phyloP scores from a whole-genome alignment of 768 basidiomycete species.

The Lactarius hengduanensis region DNA sequence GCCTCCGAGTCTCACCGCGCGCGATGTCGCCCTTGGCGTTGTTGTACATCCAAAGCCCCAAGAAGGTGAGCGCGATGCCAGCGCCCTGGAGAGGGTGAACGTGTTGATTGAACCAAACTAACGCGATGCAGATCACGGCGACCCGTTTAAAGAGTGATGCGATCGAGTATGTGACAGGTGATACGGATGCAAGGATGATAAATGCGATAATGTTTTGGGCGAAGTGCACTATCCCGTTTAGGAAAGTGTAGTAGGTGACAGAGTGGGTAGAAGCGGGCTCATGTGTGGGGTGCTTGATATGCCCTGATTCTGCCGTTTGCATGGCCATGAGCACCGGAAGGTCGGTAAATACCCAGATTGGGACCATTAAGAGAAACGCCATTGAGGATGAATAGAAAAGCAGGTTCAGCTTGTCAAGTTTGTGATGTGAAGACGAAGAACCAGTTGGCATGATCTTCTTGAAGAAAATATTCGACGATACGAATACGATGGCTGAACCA shows the following conservation, averaged over 20 bases:
- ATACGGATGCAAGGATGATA: conserved; percentile 91
- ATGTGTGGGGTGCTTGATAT: conserved; percentile 46
- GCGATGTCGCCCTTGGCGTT: conserved; percentile 90
- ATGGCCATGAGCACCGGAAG: conserved; percentile 62
- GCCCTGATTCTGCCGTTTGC: conserved; percentile 37
- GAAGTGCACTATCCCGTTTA: conserved; percentile 96
- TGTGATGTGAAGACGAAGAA: conserved; percentile 51
- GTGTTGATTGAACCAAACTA: conserved; percentile 91
- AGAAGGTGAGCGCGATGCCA: conserved; percentile 89
- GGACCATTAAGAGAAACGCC: conserved; percentile 95
- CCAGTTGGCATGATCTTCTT: conserved; percentile 91
- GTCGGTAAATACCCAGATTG: conserved; percentile 91
- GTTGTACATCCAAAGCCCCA: conserved; percentile 95
- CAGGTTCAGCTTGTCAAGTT: conserved; percentile 96
- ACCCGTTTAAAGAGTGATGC: conserved; percentile 98
- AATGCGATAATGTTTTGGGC: conserved; percentile 98
- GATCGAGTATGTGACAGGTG: conserved; percentile 98
- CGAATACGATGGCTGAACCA: conserved; percentile 95
- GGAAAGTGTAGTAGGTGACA: conserved; percentile 78
- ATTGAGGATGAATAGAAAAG: conserved; percentile 91
- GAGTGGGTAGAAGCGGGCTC: conserved; percentile 55
- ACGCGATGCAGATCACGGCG: conserved; percentile 95
- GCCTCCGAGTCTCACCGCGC: conserved; percentile 85
- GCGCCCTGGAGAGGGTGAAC: conserved; percentile 82
- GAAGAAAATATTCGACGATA: conserved; percentile 98